Evolutionary conservation across 2,329 filamentous ascomycete species (phyloP).

Genomic region (Fusarium sacchari): DNA sequence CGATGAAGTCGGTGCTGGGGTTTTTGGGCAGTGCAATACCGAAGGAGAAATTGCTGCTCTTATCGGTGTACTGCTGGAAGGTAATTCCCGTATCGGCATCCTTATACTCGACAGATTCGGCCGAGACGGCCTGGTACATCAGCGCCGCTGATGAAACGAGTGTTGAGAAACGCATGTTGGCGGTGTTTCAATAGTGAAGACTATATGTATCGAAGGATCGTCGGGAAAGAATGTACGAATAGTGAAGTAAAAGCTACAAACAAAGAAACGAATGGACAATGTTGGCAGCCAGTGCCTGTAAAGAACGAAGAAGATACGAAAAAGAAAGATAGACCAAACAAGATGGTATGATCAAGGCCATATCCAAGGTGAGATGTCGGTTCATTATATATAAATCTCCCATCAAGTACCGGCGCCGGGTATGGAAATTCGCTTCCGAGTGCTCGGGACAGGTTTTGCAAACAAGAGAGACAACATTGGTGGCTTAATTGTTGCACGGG

Average conservation of each 20-base stretch:
- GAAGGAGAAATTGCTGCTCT: constrained; percentile 59
- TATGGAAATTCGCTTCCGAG: constrained; percentile 18
- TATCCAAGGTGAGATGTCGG: neutral
- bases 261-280: constrained; percentile 25
- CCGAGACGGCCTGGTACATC: constrained; percentile 25
- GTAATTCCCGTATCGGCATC: constrained; percentile 62
- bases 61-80: constrained; percentile 61
- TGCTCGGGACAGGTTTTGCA: constrained; percentile 13
- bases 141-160: constrained; percentile 33
- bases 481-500: constrained; percentile 23
- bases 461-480: constrained; percentile 20
- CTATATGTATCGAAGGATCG: constrained; percentile 1
- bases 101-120: constrained; percentile 47
- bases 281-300: constrained; percentile 32
- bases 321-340: constrained; percentile 19
- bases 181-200: neutral
- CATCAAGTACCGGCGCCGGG: neutral
- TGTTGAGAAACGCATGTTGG: constrained; percentile 32
- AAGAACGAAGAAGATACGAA: constrained; percentile 20
- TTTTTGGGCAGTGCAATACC: constrained; percentile 64
- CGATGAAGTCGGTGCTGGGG: constrained; percentile 67
- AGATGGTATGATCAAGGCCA: constrained; percentile 9
- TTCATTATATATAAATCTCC: constrained; percentile 11
- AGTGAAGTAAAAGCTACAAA: neutral
- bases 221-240: constrained; percentile 4